Evolutionary conservation across 1,139 yeast genomes (phyloP).

Genomic region (Sugiyamaella japonica): DNA sequence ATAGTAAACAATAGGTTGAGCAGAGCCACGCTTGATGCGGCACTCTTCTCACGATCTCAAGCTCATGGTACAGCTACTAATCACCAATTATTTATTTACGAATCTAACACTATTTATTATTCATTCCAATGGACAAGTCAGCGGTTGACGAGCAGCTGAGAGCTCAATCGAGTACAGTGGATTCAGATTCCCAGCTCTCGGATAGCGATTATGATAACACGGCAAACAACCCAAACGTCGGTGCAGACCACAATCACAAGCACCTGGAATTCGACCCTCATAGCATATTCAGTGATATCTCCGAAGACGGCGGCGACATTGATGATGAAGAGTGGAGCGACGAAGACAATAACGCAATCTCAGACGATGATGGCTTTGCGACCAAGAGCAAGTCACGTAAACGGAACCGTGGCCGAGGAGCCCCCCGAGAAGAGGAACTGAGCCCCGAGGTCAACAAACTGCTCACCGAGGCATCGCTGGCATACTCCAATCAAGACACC

Average conservation of each 20-base stretch:
- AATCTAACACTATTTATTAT: neutral
- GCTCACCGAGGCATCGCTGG: conserved; percentile 16
- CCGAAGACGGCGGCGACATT: neutral
- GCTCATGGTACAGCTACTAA: too few relatives aligned
- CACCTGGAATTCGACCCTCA: conserved; percentile 2
- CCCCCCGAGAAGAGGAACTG: conserved; percentile 4
- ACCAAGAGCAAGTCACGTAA: neutral
- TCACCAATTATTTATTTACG: too few relatives aligned
- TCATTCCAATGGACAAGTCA: neutral
- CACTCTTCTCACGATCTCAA: neutral
- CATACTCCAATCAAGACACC: conserved; percentile 13
- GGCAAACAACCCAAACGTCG: neutral
- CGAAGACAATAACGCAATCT: conserved; percentile 15
- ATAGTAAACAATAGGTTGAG: too few relatives aligned
- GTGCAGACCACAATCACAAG: neutral
- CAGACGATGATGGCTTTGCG: conserved; percentile 3
- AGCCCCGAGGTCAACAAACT: conserved; percentile 12
- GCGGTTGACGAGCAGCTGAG: neutral
- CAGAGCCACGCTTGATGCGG: too few relatives aligned
- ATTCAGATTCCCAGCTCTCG: neutral
- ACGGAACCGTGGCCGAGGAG: conserved; percentile 7
- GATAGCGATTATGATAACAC: conserved; percentile 2
- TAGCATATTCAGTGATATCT: conserved; percentile 13
- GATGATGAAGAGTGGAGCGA: conserved; percentile 17
- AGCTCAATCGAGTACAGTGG: neutral